Percentiles rank a stretch among this genome's conserved stretches.
Conservation (phyloP, 2,329 filamentous ascomycete genomes). For the Didymosphaeria variabile region DNA sequence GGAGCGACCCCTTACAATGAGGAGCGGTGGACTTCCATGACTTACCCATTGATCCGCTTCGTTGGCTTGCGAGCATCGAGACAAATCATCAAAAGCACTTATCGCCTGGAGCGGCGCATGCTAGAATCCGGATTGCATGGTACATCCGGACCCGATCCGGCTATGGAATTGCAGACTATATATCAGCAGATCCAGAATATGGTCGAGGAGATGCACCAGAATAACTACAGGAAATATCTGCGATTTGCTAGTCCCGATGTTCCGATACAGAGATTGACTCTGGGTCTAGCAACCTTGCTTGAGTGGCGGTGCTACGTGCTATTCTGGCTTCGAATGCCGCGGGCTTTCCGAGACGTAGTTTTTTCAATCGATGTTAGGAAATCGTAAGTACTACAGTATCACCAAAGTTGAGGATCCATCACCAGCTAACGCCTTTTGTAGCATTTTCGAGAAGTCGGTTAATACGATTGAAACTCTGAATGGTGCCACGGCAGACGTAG, state of each 20-base stretch:
- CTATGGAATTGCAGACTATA: conserved; percentile 43
- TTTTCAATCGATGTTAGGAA: conserved; percentile 46
- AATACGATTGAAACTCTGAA: conserved; percentile 50
- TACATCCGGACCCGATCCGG: conserved; percentile 44
- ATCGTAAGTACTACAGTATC: conserved; percentile 35
- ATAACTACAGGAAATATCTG: conserved; percentile 44
- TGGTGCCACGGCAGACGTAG: conserved; percentile 43
- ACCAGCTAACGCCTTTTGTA: conserved; percentile 16
- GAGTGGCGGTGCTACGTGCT: conserved; percentile 51
- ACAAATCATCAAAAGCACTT: conserved; percentile 48
- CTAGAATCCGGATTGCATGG: conserved; percentile 45
- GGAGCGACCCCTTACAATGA: conserved; percentile 43
- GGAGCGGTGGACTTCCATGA: conserved; percentile 45
- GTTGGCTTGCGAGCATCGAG: conserved; percentile 46
- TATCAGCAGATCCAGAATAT: conserved; percentile 49
- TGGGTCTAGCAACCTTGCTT: conserved; percentile 43
- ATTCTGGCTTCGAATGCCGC: conserved; percentile 52
- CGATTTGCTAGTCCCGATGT: conserved; percentile 42
- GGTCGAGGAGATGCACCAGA: conserved; percentile 47
- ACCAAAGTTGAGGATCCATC: not conserved
- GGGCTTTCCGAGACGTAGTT: conserved; percentile 47
- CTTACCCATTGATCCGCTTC: conserved; percentile 48
- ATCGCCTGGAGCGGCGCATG: conserved; percentile 48
- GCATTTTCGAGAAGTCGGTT: conserved; percentile 51
- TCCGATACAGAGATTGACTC: conserved; percentile 41